A percentile compares a stretch with the other conserved stretches of the same genome.
Evolutionary conservation across 208 protist genomes (phyloP).

Genomic region (Eutreptiella sp.): DNA sequence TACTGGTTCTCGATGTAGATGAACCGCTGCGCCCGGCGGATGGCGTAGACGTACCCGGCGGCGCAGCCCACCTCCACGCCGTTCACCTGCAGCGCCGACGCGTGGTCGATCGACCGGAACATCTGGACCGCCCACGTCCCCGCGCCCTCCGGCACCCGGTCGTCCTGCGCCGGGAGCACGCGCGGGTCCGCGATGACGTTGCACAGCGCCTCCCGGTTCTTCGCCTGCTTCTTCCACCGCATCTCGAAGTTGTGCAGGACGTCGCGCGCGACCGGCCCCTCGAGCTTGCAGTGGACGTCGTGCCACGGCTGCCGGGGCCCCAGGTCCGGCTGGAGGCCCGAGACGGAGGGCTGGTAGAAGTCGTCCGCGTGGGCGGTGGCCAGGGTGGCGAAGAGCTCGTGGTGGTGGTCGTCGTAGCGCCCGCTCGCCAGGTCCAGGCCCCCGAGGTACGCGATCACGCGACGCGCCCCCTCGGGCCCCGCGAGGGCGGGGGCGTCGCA

Average conservation of each 20-base stretch:
- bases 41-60: slow-evolving; percentile 31
- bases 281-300: not conserved
- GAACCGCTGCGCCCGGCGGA: slow-evolving; percentile 29
- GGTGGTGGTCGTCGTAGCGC: not conserved
- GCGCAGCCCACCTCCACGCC: slow-evolving; percentile 27
- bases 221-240: slow-evolving; percentile 4
- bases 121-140: slow-evolving; percentile 31
- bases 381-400: not conserved
- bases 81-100: too few relatives aligned
- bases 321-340: not conserved
- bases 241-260: not conserved
- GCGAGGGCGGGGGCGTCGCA: slow-evolving; percentile 25
- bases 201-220: too few relatives aligned
- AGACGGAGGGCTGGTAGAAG: not conserved
- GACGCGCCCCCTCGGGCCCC: not conserved
- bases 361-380: not conserved
- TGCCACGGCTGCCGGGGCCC: not conserved
- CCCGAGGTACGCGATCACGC: slow-evolving; percentile 20
- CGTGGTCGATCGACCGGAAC: slow-evolving; percentile 34
- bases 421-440: slow-evolving; percentile 19
- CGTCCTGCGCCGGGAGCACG: too few relatives aligned
- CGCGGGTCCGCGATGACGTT: too few relatives aligned
- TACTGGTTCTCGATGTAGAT: slow-evolving; percentile 46
- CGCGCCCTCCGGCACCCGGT: too few relatives aligned
- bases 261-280: not conserved